Conservation (phyloP, 2,329 filamentous ascomycete species). For the Cephalotrichum gorgonifer region DNA sequence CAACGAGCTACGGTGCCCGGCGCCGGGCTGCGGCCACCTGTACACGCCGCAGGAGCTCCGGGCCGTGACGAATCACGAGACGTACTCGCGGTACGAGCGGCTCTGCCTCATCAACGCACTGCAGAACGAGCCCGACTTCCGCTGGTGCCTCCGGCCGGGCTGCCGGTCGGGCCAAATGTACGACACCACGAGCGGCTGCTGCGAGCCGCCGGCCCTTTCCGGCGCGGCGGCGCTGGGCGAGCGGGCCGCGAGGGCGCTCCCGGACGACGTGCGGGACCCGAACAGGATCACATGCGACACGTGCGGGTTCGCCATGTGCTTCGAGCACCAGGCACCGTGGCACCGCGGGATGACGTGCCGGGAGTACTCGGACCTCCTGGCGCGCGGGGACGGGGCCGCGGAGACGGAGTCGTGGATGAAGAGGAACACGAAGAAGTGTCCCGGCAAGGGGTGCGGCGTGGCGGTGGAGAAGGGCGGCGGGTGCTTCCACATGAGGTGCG, state of each 20-base stretch:
- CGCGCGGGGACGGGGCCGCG: not conserved
- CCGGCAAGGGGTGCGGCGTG: conserved; percentile 10
- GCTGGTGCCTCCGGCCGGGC: conserved; percentile 14
- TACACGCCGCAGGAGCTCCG: conserved; percentile 10
- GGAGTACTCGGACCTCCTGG: conserved; percentile 7
- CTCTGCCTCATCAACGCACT: conserved; percentile 5
- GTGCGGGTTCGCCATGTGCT: conserved; percentile 17
- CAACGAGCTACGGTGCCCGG: conserved; percentile 8
- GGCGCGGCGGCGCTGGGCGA: not conserved
- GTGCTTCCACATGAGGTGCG: conserved; percentile 29
- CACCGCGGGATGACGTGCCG: conserved; percentile 14
- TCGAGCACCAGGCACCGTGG: conserved; percentile 14
- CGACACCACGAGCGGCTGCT: conserved; percentile 2
- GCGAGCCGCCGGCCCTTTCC: not conserved
- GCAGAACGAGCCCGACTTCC: conserved; percentile 9
- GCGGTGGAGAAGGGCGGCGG: conserved; percentile 18
- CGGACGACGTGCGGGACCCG: not conserved
- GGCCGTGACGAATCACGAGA: conserved; percentile 1
- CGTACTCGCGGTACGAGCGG: conserved; percentile 9
- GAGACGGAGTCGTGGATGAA: conserved; percentile 11
- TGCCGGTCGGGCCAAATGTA: conserved; percentile 14
- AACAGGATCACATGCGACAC: conserved; percentile 13
- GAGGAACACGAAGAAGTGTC: conserved; percentile 15
- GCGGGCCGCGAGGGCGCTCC: not conserved
- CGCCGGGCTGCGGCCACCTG: conserved; percentile 6